phyloP scores from a whole-genome alignment of 495 filamentous ascomycete species.

The Cryomyces antarcticus region DNA sequence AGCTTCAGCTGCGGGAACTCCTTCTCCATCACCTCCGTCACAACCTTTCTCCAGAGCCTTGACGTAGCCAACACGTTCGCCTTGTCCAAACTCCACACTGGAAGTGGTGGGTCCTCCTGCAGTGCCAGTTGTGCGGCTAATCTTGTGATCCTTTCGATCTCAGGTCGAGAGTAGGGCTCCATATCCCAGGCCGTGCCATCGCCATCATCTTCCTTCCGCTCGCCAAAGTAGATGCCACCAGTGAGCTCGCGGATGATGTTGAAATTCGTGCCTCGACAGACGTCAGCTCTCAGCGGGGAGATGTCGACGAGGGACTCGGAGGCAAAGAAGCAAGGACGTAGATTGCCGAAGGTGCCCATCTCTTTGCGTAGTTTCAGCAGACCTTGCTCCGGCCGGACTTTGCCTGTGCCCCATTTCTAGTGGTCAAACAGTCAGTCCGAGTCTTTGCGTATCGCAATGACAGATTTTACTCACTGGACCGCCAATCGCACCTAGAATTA shows the following conservation, averaged over 20 bases:
- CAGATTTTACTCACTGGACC: conserved; percentile 42
- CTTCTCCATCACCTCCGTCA: conserved; percentile 57
- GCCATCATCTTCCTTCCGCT: conserved; percentile 70
- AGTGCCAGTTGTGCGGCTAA: conserved; percentile 69
- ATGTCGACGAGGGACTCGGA: conserved; percentile 67
- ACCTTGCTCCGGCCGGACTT: conserved; percentile 85
- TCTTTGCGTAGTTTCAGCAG: conserved; percentile 86
- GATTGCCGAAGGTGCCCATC: conserved; percentile 87
- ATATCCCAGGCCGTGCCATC: conserved; percentile 67
- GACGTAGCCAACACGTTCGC: conserved; percentile 89
- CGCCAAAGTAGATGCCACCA: conserved; percentile 92
- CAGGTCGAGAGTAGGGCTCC: conserved; percentile 67
- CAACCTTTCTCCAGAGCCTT: conserved; percentile 75
- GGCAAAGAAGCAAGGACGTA: conserved; percentile 93
- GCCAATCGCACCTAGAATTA: conserved; percentile 87
- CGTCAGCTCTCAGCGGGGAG: conserved; percentile 72
- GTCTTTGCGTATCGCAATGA: neutral
- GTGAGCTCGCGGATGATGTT: conserved; percentile 90
- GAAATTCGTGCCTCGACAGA: conserved; percentile 82
- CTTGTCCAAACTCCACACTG: conserved; percentile 86
- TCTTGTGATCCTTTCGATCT: conserved; percentile 79
- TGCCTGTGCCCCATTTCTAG: conserved; percentile 79
- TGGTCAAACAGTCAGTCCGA: neutral
- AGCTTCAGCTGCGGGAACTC: conserved; percentile 81
- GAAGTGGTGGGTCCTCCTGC: conserved; percentile 54